Evolutionary conservation across 1,139 yeast genomes (phyloP).

Genomic region (Entelexis paramagnoliae): DNA sequence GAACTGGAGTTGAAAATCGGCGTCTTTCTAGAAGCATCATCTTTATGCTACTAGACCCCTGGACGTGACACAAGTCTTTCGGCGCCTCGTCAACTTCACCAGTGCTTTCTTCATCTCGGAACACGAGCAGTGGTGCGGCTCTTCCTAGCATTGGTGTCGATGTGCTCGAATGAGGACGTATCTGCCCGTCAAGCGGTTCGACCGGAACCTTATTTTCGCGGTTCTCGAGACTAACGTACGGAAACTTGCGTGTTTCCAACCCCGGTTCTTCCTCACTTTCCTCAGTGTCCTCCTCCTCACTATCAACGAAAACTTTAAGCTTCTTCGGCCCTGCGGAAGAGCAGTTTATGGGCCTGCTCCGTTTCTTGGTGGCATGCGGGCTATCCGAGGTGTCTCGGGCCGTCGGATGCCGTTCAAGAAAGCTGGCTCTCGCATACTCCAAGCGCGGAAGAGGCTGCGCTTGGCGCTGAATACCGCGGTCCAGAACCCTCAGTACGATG

Average conservation of each 20-base stretch:
- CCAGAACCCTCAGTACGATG: slow-evolving; percentile 58
- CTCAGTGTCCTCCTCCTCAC: neutral
- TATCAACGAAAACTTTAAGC: neutral
- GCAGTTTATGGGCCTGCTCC: too few species aligned
- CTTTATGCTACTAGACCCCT: too few species aligned
- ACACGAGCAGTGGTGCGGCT: neutral
- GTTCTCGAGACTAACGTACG: neutral
- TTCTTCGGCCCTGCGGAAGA: neutral
- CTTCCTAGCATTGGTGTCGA: neutral
- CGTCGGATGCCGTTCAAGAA: slow-evolving; percentile 26
- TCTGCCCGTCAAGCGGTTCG: neutral
- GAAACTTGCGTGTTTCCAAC: neutral
- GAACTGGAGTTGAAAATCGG: neutral
- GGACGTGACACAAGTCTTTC: too few species aligned
- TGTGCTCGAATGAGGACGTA: neutral
- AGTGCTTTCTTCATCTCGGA: neutral
- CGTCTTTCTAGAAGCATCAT: neutral
- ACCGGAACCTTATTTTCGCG: neutral
- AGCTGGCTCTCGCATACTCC: slow-evolving; percentile 22
- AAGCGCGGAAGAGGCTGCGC: slow-evolving; percentile 62
- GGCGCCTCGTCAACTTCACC: too few species aligned
- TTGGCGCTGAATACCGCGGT: slow-evolving; percentile 46
- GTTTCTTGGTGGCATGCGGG: neutral
- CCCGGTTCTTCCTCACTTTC: neutral
- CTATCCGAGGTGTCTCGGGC: neutral